Percentiles rank a stretch among this genome's conserved stretches.
phyloP scores from a whole-genome alignment of 2,329 filamentous ascomycete genomes.

The Harringtonia lauricola region DNA sequence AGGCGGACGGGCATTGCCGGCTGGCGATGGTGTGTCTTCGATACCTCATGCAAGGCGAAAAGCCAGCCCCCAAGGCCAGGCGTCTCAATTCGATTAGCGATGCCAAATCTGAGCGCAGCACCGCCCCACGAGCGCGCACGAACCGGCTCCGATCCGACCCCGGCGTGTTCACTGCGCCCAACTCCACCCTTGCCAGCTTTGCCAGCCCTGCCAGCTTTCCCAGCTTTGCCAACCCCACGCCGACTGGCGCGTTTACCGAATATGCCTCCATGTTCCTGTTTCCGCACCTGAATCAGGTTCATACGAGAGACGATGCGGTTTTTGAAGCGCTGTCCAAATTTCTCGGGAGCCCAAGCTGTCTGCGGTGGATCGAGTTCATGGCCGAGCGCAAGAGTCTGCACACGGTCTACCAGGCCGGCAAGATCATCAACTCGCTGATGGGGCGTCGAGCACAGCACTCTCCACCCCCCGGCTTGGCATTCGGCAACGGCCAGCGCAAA shows the following conservation, averaged over 20 bases:
- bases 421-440: slow-evolving; percentile 10
- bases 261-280: slow-evolving; percentile 16
- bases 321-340: slow-evolving; percentile 12
- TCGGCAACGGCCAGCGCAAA: slow-evolving; percentile 2
- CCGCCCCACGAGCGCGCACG: too few species aligned
- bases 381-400: slow-evolving; percentile 10
- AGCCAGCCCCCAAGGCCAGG: not conserved
- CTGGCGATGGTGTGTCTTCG: slow-evolving; percentile 17
- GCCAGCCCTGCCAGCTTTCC: too few species aligned
- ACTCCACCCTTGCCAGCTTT: too few species aligned
- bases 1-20: slow-evolving; percentile 12
- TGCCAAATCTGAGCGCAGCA: too few species aligned
- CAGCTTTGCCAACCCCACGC: too few species aligned
- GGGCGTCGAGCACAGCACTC: slow-evolving; percentile 7
- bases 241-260: slow-evolving; percentile 2
- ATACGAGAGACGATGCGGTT: slow-evolving; percentile 9
- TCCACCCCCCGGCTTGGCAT: not conserved
- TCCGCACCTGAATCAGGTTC: slow-evolving; percentile 11
- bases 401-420: slow-evolving; percentile 14
- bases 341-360: slow-evolving; percentile 7
- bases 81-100: not conserved
- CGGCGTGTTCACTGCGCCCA: too few species aligned
- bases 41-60: slow-evolving; percentile 9
- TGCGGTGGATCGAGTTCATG: slow-evolving; percentile 15
- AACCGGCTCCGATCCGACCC: too few species aligned